phyloP scores from a whole-genome alignment of 179 eudicot species.

The Silene noctiflora region DNA sequence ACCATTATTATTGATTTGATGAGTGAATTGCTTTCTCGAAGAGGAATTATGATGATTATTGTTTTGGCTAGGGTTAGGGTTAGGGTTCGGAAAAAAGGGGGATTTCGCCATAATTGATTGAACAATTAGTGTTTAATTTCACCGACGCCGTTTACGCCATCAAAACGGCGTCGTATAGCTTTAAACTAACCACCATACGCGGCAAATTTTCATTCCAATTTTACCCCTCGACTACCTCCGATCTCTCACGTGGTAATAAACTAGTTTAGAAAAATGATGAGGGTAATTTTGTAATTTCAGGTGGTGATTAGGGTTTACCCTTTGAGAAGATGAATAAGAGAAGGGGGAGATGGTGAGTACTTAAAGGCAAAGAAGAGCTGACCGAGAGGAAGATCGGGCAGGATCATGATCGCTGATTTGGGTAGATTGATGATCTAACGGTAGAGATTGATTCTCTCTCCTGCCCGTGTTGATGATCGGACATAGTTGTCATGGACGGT shows the following conservation, averaged over 20 bases:
- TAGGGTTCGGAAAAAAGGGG: conserved; percentile 43
- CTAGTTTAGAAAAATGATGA: too few relatives aligned
- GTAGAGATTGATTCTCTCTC: conserved; percentile 10
- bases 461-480: neutral
- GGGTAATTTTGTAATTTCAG: conserved; percentile 10
- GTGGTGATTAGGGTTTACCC: conserved; percentile 1
- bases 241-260: neutral
- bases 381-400: neutral
- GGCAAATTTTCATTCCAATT: conserved; percentile 6
- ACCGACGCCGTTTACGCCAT: neutral
- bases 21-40: conserved; percentile 33
- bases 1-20: conserved; percentile 19
- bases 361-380: conserved; percentile 11
- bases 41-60: conserved; percentile 10
- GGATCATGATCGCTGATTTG: neutral
- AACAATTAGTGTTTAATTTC: neutral
- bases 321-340: conserved; percentile 2
- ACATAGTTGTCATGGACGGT: conserved; percentile 9
- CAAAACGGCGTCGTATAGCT: neutral
- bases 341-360: neutral
- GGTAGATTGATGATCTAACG: neutral
- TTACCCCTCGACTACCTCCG: neutral
- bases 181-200: conserved; percentile 1
- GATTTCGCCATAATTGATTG: conserved; percentile 53
- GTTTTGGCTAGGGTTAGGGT: conserved; percentile 15